These are phyloP conservation scores for Medicago arabica DNA, from an alignment of 306 rosid species.

Conservation along the genomic window DNA sequence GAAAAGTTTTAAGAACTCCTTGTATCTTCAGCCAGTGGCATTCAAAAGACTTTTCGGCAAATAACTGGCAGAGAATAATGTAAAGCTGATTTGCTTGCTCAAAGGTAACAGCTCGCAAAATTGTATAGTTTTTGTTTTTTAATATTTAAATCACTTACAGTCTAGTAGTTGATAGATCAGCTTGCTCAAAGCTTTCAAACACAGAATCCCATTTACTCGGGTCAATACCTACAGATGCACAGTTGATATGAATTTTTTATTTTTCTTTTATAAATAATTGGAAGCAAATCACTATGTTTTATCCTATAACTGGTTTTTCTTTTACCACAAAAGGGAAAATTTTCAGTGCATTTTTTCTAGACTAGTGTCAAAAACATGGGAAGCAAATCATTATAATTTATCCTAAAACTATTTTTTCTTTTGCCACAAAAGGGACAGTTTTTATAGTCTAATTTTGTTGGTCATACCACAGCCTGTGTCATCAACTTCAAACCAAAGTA, in stretches of 20 bases:
- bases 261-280: background rate
- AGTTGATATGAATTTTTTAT: constrained; percentile 13
- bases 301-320: constrained; percentile 15
- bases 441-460: constrained; percentile 32
- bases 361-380: background rate
- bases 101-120: background rate
- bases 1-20: constrained; percentile 20
- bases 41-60: constrained; percentile 5
- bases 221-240: constrained; percentile 74
- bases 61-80: background rate
- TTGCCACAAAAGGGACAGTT: constrained; percentile 31
- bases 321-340: constrained; percentile 24
- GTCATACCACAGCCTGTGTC: constrained; percentile 95
- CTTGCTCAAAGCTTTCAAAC: constrained; percentile 99
- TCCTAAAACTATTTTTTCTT: constrained; percentile 18
- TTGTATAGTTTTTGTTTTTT: background rate
- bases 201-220: constrained; percentile 96
- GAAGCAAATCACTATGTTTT: constrained; percentile 27
- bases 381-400: constrained; percentile 24
- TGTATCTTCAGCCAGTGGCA: constrained; percentile 18
- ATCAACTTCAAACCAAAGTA: constrained; percentile 93
- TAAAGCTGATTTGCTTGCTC: background rate
- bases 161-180: constrained; percentile 96
- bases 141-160: constrained; percentile 63
- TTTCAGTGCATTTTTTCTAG: constrained; percentile 33